Conservation (phyloP, 805 yeast genomes). For the Diddensiella santjacobensis region DNA sequence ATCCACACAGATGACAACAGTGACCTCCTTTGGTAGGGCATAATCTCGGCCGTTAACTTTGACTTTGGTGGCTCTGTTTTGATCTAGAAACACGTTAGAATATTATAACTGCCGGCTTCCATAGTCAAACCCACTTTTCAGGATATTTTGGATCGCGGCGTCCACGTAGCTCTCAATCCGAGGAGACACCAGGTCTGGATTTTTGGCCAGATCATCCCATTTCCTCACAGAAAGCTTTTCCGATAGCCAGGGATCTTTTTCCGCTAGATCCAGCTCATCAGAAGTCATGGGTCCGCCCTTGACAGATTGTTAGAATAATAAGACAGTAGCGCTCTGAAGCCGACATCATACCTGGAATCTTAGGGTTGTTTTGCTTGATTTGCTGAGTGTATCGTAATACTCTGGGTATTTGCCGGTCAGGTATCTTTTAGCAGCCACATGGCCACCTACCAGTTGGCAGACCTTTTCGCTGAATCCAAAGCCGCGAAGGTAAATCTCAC, state of each 20-base stretch:
- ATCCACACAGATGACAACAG: constrained; percentile 10
- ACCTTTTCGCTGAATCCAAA: constrained; percentile 18
- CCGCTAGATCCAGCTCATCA: constrained; percentile 9
- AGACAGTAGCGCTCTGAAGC: background rate
- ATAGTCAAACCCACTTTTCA: constrained; percentile 2
- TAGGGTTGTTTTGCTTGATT: constrained; percentile 12
- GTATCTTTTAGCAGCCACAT: constrained; percentile 16
- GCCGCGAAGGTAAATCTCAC: constrained; percentile 14
- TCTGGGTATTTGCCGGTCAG: constrained; percentile 10
- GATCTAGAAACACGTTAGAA: background rate
- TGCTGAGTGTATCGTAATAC: constrained; percentile 14
- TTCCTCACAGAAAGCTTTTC: constrained; percentile 12
- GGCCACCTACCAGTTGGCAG: constrained; percentile 20
- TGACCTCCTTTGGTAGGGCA: constrained; percentile 3
- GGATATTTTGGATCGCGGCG: constrained; percentile 13
- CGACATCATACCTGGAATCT: constrained; percentile 4
- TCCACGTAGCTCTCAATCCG: constrained; percentile 8
- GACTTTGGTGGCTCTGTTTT: background rate
- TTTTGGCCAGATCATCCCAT: constrained; percentile 18
- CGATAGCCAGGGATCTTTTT: constrained; percentile 16
- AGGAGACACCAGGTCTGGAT: constrained; percentile 11
- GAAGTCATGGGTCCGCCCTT: constrained; percentile 16
- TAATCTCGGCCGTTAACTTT: constrained; percentile 5
- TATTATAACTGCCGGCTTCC: background rate
- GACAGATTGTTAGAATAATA: background rate